phyloP scores from a whole-genome alignment of 1,284 basidiomycete genomes.

The Rhizoctonia solani region DNA sequence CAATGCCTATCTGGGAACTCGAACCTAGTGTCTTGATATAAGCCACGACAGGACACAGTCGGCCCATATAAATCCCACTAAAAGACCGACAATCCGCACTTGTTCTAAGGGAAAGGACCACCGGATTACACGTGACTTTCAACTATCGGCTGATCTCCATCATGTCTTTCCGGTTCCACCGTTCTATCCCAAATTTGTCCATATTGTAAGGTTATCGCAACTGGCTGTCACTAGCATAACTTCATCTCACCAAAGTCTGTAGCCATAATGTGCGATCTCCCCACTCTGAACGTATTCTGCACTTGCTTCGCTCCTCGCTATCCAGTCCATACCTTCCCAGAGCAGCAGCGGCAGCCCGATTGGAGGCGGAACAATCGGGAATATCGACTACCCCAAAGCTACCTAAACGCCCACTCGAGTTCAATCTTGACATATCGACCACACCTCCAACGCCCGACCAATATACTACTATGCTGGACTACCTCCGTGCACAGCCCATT shows the following conservation, averaged over 20 bases:
- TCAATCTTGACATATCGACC: slow-evolving; percentile 25
- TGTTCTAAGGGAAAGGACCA: neutral
- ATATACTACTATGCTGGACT: slow-evolving; percentile 27
- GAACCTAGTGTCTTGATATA: neutral
- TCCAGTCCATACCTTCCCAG: slow-evolving; percentile 22
- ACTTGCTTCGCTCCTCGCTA: slow-evolving; percentile 21
- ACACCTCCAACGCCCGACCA: slow-evolving; percentile 24
- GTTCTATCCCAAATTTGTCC: slow-evolving; percentile 29
- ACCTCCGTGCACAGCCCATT: slow-evolving; percentile 17
- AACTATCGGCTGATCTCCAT: neutral
- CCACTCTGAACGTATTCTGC: slow-evolving; percentile 17
- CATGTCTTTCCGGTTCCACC: slow-evolving; percentile 32
- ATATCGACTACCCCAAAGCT: neutral
- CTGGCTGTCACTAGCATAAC: neutral
- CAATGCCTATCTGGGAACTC: neutral
- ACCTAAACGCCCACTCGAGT: slow-evolving; percentile 15
- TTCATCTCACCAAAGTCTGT: neutral
- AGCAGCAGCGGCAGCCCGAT: neutral
- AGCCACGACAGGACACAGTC: neutral
- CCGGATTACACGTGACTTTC: neutral
- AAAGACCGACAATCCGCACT: neutral
- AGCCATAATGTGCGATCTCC: slow-evolving; percentile 19
- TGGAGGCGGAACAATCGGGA: neutral
- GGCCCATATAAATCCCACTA: neutral
- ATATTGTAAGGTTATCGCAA: slow-evolving; percentile 35